Percentiles rank a stretch among this genome's conserved stretches.
These are phyloP conservation scores for Lupinus albus DNA, from an alignment of 306 rosid species.

Conservation along the genomic window DNA sequence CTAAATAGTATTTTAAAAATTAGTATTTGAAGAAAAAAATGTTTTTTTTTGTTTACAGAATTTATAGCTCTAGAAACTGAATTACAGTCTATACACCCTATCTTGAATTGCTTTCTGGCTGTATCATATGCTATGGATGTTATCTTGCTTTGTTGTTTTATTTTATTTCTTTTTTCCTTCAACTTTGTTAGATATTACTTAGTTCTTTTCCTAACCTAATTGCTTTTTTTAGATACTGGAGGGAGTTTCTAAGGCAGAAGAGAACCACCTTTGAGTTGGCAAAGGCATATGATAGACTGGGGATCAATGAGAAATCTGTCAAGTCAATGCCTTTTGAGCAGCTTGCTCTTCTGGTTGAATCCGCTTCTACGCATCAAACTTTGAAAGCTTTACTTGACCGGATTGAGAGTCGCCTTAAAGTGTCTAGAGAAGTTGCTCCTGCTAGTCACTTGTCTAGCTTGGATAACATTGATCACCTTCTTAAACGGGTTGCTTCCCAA, in stretches of 20 bases:
- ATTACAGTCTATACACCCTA: neutral
- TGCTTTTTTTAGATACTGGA: constrained; percentile 75
- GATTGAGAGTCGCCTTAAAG: constrained; percentile 75
- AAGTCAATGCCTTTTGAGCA: constrained; percentile 86
- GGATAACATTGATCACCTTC: constrained; percentile 92
- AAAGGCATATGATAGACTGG: constrained; percentile 62
- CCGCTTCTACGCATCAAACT: constrained; percentile 72
- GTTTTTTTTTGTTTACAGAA: constrained; percentile 4
- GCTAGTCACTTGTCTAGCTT: constrained; percentile 49
- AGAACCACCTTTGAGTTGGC: constrained; percentile 75
- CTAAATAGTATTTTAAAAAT: neutral
- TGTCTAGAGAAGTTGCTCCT: constrained; percentile 56
- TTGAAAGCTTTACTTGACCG: constrained; percentile 80
- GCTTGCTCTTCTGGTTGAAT: constrained; percentile 81
- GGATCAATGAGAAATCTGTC: constrained; percentile 67
- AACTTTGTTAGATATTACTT: constrained; percentile 24
- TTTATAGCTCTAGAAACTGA: neutral
- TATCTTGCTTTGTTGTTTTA: neutral
- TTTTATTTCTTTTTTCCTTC: neutral
- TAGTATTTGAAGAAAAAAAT: neutral
- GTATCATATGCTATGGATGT: neutral
- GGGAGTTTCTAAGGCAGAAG: constrained; percentile 59
- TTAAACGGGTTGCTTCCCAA: constrained; percentile 80
- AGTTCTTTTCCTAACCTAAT: constrained; percentile 22
- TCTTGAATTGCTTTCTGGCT: constrained; percentile 14